Evolutionary conservation across 495 filamentous ascomycete species (phyloP).

Genomic region (Aspergillus taichungensis): DNA sequence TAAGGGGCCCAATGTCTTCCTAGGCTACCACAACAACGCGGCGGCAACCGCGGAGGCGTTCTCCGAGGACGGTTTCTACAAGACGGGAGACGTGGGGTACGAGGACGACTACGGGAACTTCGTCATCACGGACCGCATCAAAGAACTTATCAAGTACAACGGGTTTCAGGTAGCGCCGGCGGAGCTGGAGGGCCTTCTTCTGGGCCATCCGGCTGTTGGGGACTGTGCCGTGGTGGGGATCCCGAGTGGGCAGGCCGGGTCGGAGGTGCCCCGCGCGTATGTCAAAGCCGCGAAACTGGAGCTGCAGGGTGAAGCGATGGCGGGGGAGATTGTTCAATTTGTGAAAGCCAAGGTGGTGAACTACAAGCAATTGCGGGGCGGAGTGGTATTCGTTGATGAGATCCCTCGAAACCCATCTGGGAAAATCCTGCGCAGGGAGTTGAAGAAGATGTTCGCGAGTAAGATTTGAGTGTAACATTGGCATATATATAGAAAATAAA

Average conservation of each 20-base stretch:
- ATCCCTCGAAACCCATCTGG: constrained; percentile 67
- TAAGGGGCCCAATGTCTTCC: constrained; percentile 48
- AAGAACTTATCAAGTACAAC: constrained; percentile 69
- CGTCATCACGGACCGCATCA: constrained; percentile 58
- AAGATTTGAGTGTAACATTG: background rate
- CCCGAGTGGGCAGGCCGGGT: constrained; percentile 46
- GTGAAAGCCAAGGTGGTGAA: constrained; percentile 41
- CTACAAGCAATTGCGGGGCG: constrained; percentile 64
- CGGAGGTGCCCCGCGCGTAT: constrained; percentile 68
- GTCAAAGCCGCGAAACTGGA: constrained; percentile 34
- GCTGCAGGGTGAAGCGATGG: constrained; percentile 17
- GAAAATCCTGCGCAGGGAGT: constrained; percentile 59
- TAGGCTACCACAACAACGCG: constrained; percentile 54
- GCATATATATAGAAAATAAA: no score
- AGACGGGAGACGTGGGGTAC: constrained; percentile 46
- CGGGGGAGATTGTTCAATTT: constrained; percentile 44
- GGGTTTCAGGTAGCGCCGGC: constrained; percentile 70
- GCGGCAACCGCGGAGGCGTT: constrained; percentile 50
- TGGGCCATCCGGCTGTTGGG: constrained; percentile 49
- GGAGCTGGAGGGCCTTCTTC: constrained; percentile 59
- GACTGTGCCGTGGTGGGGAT: constrained; percentile 69
- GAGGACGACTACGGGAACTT: constrained; percentile 41
- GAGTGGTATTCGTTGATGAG: constrained; percentile 59
- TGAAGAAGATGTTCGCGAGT: background rate
- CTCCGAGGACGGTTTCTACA: constrained; percentile 35